These are phyloP conservation scores for Leccinum sublutescens DNA, from an alignment of 768 basidiomycete genomes.

Conservation along the genomic window DNA sequence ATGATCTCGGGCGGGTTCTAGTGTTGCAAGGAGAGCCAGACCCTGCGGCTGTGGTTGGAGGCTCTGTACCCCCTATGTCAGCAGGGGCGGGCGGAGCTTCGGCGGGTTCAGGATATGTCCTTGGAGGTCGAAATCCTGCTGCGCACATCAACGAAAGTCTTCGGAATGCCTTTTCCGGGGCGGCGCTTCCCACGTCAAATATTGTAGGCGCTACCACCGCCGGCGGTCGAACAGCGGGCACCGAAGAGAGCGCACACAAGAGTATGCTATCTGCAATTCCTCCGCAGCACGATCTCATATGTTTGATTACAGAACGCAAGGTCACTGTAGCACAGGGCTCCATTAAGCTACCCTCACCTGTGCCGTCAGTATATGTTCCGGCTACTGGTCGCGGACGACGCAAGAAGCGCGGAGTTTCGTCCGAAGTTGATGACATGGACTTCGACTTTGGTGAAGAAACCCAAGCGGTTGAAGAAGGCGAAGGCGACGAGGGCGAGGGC, in stretches of 20 bases:
- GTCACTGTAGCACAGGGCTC: slow-evolving; percentile 29
- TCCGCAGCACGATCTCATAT: background rate
- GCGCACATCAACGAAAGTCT: slow-evolving; percentile 41
- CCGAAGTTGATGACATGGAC: slow-evolving; percentile 35
- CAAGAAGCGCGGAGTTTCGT: slow-evolving; percentile 36
- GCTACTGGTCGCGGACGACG: slow-evolving; percentile 32
- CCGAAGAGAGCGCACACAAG: slow-evolving; percentile 31
- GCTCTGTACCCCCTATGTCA: slow-evolving; percentile 25
- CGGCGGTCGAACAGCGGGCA: slow-evolving; percentile 15
- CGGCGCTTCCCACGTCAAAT: slow-evolving; percentile 23
- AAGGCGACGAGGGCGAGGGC: slow-evolving; percentile 37
- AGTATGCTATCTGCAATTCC: slow-evolving; percentile 18
- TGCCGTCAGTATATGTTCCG: slow-evolving; percentile 30
- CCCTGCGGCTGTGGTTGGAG: slow-evolving; percentile 32
- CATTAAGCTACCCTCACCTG: slow-evolving; percentile 36
- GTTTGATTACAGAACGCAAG: slow-evolving; percentile 28
- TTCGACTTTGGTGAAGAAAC: slow-evolving; percentile 34
- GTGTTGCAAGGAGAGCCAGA: slow-evolving; percentile 44
- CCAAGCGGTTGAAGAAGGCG: slow-evolving; percentile 30
- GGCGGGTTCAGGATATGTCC: slow-evolving; percentile 27
- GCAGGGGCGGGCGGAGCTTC: slow-evolving; percentile 10
- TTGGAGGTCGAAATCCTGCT: slow-evolving; percentile 38
- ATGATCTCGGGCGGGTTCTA: slow-evolving; percentile 44
- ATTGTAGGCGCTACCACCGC: slow-evolving; percentile 1
- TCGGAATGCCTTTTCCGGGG: slow-evolving; percentile 35